Evolutionary conservation across 495 filamentous ascomycete genomes (phyloP).

Genomic region (Trichocladium antarcticum): DNA sequence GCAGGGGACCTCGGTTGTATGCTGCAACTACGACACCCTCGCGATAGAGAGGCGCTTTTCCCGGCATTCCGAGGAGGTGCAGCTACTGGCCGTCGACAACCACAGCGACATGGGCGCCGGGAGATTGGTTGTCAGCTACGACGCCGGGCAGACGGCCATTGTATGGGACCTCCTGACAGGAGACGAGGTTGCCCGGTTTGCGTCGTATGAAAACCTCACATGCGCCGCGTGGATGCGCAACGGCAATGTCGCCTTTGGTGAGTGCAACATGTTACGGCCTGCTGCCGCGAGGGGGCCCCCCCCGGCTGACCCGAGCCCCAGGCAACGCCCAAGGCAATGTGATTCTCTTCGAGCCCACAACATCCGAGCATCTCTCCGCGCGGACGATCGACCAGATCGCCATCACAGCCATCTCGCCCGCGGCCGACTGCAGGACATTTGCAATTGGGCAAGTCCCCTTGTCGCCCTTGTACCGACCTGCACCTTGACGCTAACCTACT

Average conservation of each 20-base stretch:
- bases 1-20: slow-evolving; percentile 65
- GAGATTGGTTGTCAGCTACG: slow-evolving; percentile 82
- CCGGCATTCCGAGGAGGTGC: slow-evolving; percentile 70
- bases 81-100: slow-evolving; percentile 80
- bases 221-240: slow-evolving; percentile 94
- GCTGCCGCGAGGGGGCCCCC: slow-evolving; percentile 2
- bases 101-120: slow-evolving; percentile 80
- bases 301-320: slow-evolving; percentile 27
- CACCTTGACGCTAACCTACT: background rate
- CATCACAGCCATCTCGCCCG: slow-evolving; percentile 81
- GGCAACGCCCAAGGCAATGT: slow-evolving; percentile 86
- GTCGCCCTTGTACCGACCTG: background rate
- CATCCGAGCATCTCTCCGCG: slow-evolving; percentile 85
- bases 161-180: slow-evolving; percentile 96
- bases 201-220: slow-evolving; percentile 74
- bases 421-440: slow-evolving; percentile 89
- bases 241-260: slow-evolving; percentile 95
- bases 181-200: slow-evolving; percentile 78
- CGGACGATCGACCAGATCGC: slow-evolving; percentile 86
- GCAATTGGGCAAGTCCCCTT: slow-evolving; percentile 68
- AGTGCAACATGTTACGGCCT: slow-evolving; percentile 16
- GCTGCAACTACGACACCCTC: slow-evolving; percentile 81
- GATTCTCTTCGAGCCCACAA: slow-evolving; percentile 86
- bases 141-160: slow-evolving; percentile 81
- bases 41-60: slow-evolving; percentile 82